These are phyloP conservation scores for Solanum chacoense DNA, from an alignment of 305 asterid species.

Conservation along the genomic window DNA sequence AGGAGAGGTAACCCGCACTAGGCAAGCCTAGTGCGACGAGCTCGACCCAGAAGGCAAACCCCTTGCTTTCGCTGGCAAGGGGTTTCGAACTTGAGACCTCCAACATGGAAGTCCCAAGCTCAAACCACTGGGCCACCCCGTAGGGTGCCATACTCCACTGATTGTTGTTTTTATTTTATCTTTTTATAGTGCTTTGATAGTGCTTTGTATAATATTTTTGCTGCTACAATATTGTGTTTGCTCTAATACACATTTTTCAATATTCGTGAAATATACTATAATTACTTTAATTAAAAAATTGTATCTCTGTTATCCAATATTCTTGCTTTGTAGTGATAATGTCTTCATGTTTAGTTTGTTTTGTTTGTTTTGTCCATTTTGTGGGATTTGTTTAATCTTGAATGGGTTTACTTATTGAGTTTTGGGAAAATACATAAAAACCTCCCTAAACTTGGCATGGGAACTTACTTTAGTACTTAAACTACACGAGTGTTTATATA, in stretches of 20 bases:
- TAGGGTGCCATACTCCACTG: neutral
- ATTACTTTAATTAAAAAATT: neutral
- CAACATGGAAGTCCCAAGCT: too few relatives aligned
- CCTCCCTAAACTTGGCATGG: too few relatives aligned
- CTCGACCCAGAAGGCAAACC: too few relatives aligned
- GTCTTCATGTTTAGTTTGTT: neutral
- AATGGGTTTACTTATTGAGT: neutral
- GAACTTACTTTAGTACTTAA: too few relatives aligned
- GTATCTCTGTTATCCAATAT: neutral
- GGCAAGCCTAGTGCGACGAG: too few relatives aligned
- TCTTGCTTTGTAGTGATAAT: neutral
- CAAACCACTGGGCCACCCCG: too few relatives aligned
- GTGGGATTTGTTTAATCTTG: neutral
- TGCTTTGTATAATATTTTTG: neutral
- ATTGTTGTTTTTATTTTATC: neutral
- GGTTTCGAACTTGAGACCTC: too few relatives aligned
- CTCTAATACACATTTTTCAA: neutral
- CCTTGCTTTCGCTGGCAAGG: too few relatives aligned
- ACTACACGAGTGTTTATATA: too few relatives aligned
- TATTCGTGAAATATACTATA: neutral
- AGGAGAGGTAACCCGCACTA: too few relatives aligned
- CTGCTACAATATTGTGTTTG: neutral
- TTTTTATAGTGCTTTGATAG: neutral
- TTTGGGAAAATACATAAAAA: neutral
- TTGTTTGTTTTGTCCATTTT: neutral